Evolutionary conservation across 2,329 filamentous ascomycete genomes (phyloP), one percentile per base, ranked within the genome.

Genomic region (Scolecobasidium constrictum): DNA sequence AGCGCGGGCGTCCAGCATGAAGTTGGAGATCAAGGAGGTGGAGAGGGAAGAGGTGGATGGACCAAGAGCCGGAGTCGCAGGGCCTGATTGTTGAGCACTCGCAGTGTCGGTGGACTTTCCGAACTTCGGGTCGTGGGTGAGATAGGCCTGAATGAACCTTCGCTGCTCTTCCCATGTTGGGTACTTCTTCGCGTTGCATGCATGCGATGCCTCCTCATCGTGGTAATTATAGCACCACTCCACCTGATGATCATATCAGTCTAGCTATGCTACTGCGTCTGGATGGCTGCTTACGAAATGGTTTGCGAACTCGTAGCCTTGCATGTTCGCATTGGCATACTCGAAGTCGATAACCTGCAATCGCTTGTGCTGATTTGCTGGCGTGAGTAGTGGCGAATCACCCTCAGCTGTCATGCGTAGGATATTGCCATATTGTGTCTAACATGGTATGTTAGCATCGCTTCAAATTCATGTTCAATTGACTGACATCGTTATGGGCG

Each of bases 151-250:
- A 53, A 98, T 72, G 61, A 95, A 95, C 26, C 83, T 82, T 47
- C 75, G 73, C 57, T 95, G 92, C 60, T 95, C 82, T 44, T 88
- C 83, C 0, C 71, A 64, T 0, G 71, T 86, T 0, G 92, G 92
- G 61, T 94, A 98, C 42, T 66, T 62, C 42, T 67, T 65, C 4
- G 74, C 74, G 53, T 81, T 78, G 69, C 85, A 90, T 19, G 70
- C 75, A 65, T 77, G 78, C 0, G 86, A 68, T 22, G 64, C 65
- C 20, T 68, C 65, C 3, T 76, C 62, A 56, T 92, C 80, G 58
- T 95, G 88, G 63, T 98, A 98, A 63, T 98, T 90, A 70, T 96
- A 96, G 53, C 86, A 84, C 92, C 92, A 98, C 64, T 98, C 92
- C 1, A 86, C 78, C 72, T 76, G 42, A 17, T 21, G n/a, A 15